Conservation (phyloP, 1,284 basidiomycete genomes). For the Meira nashicola region DNA sequence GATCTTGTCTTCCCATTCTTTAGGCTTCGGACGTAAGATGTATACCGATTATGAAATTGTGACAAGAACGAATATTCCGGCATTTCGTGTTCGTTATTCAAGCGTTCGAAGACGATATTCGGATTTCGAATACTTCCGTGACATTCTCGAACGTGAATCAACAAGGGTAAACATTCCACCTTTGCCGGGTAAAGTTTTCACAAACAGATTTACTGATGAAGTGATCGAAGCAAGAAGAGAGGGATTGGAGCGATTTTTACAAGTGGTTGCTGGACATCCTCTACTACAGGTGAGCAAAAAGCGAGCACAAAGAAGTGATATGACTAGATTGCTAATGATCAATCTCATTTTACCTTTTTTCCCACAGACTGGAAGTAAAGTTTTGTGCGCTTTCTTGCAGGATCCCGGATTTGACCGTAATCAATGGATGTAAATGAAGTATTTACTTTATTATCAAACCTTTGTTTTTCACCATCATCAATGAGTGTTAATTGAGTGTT, state of each 20-base stretch:
- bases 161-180: constrained; percentile 96
- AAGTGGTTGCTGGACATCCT: constrained; percentile 93
- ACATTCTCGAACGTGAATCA: constrained; percentile 92
- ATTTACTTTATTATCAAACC: no score
- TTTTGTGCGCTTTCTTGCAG: constrained; percentile 91
- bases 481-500: no score
- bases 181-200: constrained; percentile 76
- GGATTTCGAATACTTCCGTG: constrained; percentile 97
- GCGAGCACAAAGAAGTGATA: not conserved
- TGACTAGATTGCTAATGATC: constrained; percentile 6
- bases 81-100: constrained; percentile 93
- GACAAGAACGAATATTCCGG: constrained; percentile 98
- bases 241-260: constrained; percentile 89
- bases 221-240: constrained; percentile 88
- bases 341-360: not conserved
- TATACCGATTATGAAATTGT: constrained; percentile 99
- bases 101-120: constrained; percentile 90
- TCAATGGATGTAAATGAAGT: constrained; percentile 11
- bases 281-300: constrained; percentile 71
- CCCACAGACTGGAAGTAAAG: constrained; percentile 85
- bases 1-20: not conserved
- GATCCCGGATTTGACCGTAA: constrained; percentile 61
- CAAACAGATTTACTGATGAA: constrained; percentile 83
- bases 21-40: constrained; percentile 70
- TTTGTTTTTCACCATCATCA: no score